phyloP scores from a whole-genome alignment of 192 early-diverging fungal genomes.

The Backusella psychrophila region DNA sequence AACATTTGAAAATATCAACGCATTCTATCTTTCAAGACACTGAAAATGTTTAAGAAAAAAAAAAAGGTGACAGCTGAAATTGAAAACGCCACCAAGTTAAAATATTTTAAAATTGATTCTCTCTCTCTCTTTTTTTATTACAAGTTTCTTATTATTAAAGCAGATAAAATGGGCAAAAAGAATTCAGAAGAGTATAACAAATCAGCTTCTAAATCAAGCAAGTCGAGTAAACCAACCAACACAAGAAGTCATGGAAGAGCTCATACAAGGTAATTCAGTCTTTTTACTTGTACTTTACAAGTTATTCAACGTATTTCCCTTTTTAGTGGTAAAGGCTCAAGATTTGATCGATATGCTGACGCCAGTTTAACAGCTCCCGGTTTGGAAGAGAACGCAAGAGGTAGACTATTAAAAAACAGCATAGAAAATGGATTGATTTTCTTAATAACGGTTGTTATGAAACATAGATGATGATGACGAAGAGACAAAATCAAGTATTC shows the following conservation, averaged over 20 bases:
- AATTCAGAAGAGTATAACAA: slow-evolving; percentile 10
- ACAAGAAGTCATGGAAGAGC: neutral
- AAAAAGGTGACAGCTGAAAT: neutral
- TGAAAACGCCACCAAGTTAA: neutral
- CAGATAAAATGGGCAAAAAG: slow-evolving; percentile 9
- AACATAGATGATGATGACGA: neutral
- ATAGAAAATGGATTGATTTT: neutral
- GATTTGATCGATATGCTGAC: slow-evolving; percentile 4
- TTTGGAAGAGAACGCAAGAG: neutral
- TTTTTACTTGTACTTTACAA: neutral
- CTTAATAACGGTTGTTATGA: neutral
- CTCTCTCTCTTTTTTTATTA: neutral
- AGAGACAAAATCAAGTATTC: slow-evolving; percentile 36
- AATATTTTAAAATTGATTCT: neutral
- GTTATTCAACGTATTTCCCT: neutral
- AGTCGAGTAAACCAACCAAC: neutral
- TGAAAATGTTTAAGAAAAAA: neutral
- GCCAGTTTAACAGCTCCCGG: slow-evolving; percentile 11
- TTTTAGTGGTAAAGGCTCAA: neutral
- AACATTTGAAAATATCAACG: too few relatives aligned
- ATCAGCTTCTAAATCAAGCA: neutral
- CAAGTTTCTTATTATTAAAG: neutral
- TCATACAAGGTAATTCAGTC: neutral
- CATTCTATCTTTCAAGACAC: too few relatives aligned
- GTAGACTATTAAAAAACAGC: neutral